Evolutionary conservation across 2,329 filamentous ascomycete species (phyloP).

Genomic region (Aspergillus oerlinghausenensis): DNA sequence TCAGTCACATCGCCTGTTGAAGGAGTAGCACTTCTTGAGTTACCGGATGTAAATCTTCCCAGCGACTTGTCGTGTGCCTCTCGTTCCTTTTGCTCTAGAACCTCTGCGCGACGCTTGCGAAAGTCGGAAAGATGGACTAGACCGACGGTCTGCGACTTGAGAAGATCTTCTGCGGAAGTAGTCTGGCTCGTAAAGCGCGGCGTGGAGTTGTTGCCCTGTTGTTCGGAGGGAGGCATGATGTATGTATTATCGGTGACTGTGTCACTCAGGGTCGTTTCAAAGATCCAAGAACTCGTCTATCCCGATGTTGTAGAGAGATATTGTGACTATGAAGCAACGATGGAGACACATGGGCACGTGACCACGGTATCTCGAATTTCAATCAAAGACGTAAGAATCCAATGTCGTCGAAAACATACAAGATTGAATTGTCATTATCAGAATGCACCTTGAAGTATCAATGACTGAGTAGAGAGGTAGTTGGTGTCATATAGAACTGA

Average conservation of each 20-base stretch:
- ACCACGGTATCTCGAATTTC: background rate
- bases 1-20: constrained; percentile 45
- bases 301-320: background rate
- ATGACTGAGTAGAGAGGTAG: background rate
- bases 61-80: constrained; percentile 65
- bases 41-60: constrained; percentile 38
- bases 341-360: constrained; percentile 10
- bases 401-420: background rate
- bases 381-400: background rate
- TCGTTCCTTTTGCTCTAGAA: constrained; percentile 83
- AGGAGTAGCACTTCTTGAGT: constrained; percentile 50
- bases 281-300: background rate
- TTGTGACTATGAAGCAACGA: constrained; percentile 7
- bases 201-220: constrained; percentile 40
- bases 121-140: constrained; percentile 90
- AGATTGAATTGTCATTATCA: background rate
- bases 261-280: background rate
- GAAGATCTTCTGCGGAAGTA: constrained; percentile 70
- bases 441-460: background rate
- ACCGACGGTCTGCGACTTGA: constrained; percentile 83
- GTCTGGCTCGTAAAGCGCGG: constrained; percentile 64
- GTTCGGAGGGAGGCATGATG: constrained; percentile 29
- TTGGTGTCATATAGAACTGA: background rate
- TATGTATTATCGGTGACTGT: background rate
- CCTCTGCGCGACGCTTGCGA: constrained; percentile 89